Evolutionary conservation across 2,329 filamentous ascomycete species (phyloP).

Genomic region (Fusarium sp.): DNA sequence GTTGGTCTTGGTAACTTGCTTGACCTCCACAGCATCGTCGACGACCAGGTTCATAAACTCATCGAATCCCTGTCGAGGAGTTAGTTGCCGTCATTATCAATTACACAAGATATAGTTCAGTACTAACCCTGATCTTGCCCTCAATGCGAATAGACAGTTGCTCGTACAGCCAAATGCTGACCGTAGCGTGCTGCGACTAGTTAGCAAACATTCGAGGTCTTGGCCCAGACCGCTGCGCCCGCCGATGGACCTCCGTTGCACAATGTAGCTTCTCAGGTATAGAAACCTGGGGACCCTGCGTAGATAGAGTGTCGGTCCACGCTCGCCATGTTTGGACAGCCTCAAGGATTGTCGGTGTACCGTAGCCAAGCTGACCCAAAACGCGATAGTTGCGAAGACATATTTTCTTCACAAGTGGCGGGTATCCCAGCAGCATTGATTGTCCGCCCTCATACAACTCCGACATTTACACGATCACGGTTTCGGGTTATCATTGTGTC

Average conservation of each 20-base stretch:
- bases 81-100: slow-evolving; percentile 8
- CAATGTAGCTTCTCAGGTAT: neutral
- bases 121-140: slow-evolving; percentile 88
- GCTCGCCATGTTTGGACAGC: neutral
- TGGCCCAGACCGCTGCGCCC: neutral
- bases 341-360: neutral
- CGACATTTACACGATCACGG: neutral
- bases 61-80: slow-evolving; percentile 81
- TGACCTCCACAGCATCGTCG: slow-evolving; percentile 94
- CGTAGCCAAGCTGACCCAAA: neutral
- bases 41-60: slow-evolving; percentile 99
- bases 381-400: neutral
- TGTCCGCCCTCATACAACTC: neutral
- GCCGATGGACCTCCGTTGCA: slow-evolving; percentile 5
- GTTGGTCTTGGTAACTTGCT: slow-evolving; percentile 82
- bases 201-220: slow-evolving; percentile 34
- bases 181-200: slow-evolving; percentile 73
- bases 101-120: neutral
- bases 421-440: neutral
- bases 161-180: slow-evolving; percentile 97
- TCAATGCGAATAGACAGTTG: slow-evolving; percentile 94
- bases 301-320: neutral
- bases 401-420: neutral
- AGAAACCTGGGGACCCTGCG: neutral
- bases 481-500: slow-evolving; percentile 16